Evolutionary conservation across 2,329 filamentous ascomycete species (phyloP).

Genomic region (Colletotrichum sp.): DNA sequence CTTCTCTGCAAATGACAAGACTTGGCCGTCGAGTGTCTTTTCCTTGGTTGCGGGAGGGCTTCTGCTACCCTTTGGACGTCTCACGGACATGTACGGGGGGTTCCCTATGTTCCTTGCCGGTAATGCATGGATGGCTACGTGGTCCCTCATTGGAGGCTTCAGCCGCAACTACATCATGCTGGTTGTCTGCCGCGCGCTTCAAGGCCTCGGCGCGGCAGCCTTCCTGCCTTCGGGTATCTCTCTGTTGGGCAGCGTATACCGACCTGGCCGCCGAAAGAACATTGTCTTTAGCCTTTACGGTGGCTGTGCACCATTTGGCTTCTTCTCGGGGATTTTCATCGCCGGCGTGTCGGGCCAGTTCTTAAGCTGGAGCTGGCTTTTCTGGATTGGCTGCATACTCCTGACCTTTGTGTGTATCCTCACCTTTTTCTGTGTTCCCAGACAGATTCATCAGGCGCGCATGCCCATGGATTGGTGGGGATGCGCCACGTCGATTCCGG

Average conservation of each 20-base stretch:
- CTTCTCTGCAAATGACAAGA: conserved; percentile 31
- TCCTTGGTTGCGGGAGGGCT: conserved; percentile 60
- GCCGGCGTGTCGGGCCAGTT: neutral
- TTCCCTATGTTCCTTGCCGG: neutral
- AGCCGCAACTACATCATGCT: conserved; percentile 67
- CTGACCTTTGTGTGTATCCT: conserved; percentile 55
- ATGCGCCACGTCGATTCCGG: neutral
- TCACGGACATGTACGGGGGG: neutral
- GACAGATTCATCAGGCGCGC: conserved; percentile 42
- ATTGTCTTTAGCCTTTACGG: neutral
- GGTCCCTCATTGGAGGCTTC: conserved; percentile 70
- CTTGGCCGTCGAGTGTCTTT: conserved; percentile 67
- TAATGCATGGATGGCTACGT: conserved; percentile 62
- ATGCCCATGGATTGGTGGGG: conserved; percentile 42
- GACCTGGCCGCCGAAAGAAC: neutral
- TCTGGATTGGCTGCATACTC: neutral
- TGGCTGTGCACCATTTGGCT: neutral
- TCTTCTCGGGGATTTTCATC: neutral
- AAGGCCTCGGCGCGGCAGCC: conserved; percentile 70
- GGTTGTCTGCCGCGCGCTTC: conserved; percentile 69
- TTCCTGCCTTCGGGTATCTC: conserved; percentile 64
- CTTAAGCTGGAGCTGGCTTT: neutral
- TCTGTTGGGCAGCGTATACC: neutral
- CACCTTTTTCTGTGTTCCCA: neutral
- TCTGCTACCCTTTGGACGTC: neutral